Evolutionary conservation across 176 grass and related monocot species (phyloP), one percentile per base, ranked within the genome.

Genomic region (Puccinellia tenuiflora): DNA sequence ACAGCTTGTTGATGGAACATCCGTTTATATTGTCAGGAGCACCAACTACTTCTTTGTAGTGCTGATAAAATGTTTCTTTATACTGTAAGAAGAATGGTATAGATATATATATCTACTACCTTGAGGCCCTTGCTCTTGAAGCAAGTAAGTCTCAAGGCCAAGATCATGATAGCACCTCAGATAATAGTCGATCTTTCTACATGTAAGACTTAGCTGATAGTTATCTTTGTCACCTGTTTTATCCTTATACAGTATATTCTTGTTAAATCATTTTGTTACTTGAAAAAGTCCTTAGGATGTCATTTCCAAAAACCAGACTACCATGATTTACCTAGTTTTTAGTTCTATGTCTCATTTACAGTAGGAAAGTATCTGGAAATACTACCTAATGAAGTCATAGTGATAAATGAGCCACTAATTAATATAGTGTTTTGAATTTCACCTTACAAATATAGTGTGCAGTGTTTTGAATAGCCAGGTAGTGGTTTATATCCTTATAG

Each of bases 111-210:
- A 60, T 87, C 26, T 51, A 53, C 12, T 7, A 38, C 87, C 91
- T 99, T 35, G 96, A 99, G 37, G 89, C 87, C 38, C 91, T 99
- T 90, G 89, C 87, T 68, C 83, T 93, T 85, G 96, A 96, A 92
- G 89, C 77, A 45, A 90, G 62, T 42, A 92, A 78, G 76, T 91
- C 82, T 68, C 69, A 90, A 38, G 81, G 50, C 28, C 87, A 94
- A 78, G 90, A 86, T 78, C 74, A 78, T 68, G 91, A 96, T 81
- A 85, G 68, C 69, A 83, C 83, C 20, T 87, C 85, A 77, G 88
- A 96, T 80, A 78, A 90, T 78, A 53, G 81, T 82, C 79, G 81
- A 76, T 80, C 86, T 33, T 52, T 75, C 3, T 85, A 89, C 91
- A 94, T 86, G 96, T 92, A 78, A 78, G 33, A n/a, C 0, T 63